Conservation (phyloP, 805 yeast genomes). For the Pichia thaimueangensis region DNA sequence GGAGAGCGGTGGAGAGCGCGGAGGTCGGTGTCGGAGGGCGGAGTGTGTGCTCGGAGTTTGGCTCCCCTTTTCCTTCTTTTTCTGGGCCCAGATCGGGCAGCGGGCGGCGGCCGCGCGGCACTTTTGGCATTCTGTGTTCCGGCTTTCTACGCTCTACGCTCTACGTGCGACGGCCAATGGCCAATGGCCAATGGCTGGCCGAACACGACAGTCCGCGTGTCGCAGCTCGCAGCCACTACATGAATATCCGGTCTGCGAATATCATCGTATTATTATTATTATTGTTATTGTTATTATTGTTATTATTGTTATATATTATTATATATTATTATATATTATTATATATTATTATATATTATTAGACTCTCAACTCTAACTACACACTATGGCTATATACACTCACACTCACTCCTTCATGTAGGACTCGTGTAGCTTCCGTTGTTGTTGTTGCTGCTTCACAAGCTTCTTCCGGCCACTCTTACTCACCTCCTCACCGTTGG, state of each 20-base stretch:
- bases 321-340: no score
- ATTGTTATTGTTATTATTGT: no score
- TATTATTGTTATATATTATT: no score
- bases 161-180: no score
- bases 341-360: no score
- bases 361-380: no score
- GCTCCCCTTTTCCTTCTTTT: not conserved
- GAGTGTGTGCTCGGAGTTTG: not conserved
- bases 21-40: not conserved
- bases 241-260: no score
- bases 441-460: slow-evolving; percentile 68
- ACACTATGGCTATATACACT: not conserved
- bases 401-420: slow-evolving; percentile 30
- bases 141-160: not conserved
- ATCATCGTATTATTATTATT: no score
- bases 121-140: no score
- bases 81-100: not conserved
- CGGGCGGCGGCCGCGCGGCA: not conserved
- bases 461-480: slow-evolving; percentile 85
- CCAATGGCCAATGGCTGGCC: no score
- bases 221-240: not conserved
- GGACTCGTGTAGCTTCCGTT: slow-evolving; percentile 74
- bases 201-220: no score
- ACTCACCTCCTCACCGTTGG: slow-evolving; percentile 73
- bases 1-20: not conserved